phyloP scores from a whole-genome alignment of 2,329 filamentous ascomycete species.

The Curvularia sp. region DNA sequence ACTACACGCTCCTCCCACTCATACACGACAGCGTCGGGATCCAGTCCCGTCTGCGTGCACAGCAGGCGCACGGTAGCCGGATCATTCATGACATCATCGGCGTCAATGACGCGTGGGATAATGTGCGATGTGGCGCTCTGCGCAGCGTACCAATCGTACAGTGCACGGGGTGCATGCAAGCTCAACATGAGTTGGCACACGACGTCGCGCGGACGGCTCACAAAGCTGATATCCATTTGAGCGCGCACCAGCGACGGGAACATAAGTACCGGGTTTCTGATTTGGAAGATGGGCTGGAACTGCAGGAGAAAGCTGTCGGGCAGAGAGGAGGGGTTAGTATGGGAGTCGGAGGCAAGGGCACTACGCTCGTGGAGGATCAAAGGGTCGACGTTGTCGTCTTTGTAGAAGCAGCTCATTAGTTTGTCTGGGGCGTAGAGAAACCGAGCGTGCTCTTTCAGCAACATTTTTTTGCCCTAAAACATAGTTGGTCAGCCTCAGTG shows the following conservation, averaged over 20 bases:
- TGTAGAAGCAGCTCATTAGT: constrained; percentile 15
- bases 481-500: background rate
- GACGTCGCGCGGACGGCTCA: background rate
- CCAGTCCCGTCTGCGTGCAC: constrained; percentile 16
- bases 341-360: background rate
- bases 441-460: constrained; percentile 25
- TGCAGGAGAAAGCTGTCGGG: constrained; percentile 24
- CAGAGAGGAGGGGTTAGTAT: constrained; percentile 24
- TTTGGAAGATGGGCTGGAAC: constrained; percentile 27
- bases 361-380: constrained; percentile 14
- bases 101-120: constrained; percentile 21
- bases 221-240: background rate
- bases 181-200: constrained; percentile 1
- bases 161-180: constrained; percentile 1
- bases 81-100: constrained; percentile 26
- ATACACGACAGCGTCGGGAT: constrained; percentile 21
- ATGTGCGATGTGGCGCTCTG: background rate
- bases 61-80: constrained; percentile 17
- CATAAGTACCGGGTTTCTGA: constrained; percentile 25
- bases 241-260: constrained; percentile 26
- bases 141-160: constrained; percentile 25
- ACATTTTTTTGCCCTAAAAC: constrained; percentile 15
- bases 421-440: constrained; percentile 19
- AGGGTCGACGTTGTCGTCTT: background rate
- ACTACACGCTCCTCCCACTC: constrained; percentile 20